Conservation (phyloP, 2,329 filamentous ascomycete species). For the Aureobasidium vineae region DNA sequence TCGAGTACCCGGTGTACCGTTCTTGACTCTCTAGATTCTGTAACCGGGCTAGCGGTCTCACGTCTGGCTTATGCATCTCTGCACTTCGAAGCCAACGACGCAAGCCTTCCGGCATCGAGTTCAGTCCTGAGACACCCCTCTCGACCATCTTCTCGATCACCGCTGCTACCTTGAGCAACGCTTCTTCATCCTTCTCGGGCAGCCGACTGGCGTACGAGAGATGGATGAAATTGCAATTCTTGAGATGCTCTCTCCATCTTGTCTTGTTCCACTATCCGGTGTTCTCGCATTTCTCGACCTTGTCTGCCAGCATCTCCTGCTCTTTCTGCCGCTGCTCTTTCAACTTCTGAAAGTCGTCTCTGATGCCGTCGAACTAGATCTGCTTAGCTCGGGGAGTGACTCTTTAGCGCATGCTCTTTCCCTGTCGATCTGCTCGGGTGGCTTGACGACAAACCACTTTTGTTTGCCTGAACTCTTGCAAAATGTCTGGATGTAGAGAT, state of each 20-base stretch:
- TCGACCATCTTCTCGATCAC: constrained; percentile 27
- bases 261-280: constrained; percentile 28
- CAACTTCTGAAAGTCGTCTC: neutral
- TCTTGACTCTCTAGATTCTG: constrained; percentile 31
- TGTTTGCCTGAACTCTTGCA: neutral
- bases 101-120: constrained; percentile 27
- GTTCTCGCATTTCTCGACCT: neutral
- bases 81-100: constrained; percentile 29
- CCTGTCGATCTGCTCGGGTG: neutral
- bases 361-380: neutral
- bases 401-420: neutral
- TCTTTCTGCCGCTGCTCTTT: neutral
- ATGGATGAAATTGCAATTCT: constrained; percentile 24
- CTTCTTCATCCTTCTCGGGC: constrained; percentile 26
- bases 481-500: constrained; percentile 3
- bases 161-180: constrained; percentile 8
- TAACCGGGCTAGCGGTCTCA: constrained; percentile 28
- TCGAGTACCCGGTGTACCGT: constrained; percentile 29
- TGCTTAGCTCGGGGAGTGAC: neutral
- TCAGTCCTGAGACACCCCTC: constrained; percentile 28
- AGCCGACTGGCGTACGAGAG: constrained; percentile 27
- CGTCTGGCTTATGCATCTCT: constrained; percentile 25
- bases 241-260: constrained; percentile 28
- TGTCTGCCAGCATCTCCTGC: neutral
- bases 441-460: constrained; percentile 1